A percentile compares a stretch with the other conserved stretches of the same genome.
Evolutionary conservation across 2,329 filamentous ascomycete species (phyloP).

Genomic region (Rutstroemia sp.): DNA sequence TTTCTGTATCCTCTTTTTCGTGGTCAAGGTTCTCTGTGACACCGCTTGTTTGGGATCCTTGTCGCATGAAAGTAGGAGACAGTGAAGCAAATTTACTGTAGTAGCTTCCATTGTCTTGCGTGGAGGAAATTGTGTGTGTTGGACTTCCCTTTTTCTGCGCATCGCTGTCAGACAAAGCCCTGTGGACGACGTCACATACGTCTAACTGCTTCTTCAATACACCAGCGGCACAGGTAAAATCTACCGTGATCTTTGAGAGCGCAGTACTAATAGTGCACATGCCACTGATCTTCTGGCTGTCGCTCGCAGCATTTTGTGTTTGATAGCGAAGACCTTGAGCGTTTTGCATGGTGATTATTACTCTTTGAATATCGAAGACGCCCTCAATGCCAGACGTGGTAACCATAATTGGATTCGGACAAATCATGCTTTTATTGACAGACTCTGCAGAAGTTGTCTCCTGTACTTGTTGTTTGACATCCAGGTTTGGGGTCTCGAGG

Average conservation of each 20-base stretch:
- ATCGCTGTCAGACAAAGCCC: conserved; percentile 16
- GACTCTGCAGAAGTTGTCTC: not conserved
- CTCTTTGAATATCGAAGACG: conserved; percentile 28
- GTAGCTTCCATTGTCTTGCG: conserved; percentile 7
- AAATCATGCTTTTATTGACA: conserved; percentile 24
- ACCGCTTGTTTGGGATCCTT: conserved; percentile 1
- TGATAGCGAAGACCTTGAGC: conserved; percentile 22
- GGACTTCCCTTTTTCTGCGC: not conserved
- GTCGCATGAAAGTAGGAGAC: conserved; percentile 4
- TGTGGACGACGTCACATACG: conserved; percentile 25
- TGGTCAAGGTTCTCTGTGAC: conserved; percentile 3
- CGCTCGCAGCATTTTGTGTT: conserved; percentile 22
- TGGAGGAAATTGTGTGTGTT: not conserved
- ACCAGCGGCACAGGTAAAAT: conserved; percentile 26
- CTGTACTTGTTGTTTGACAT: conserved; percentile 5
- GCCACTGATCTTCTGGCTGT: conserved; percentile 25
- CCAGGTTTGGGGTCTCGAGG: not conserved
- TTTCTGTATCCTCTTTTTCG: conserved; percentile 6
- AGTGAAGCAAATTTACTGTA: conserved; percentile 1
- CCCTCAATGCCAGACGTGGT: conserved; percentile 27
- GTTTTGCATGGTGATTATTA: conserved; percentile 25
- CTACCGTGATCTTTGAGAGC: conserved; percentile 25
- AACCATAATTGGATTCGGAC: conserved; percentile 30
- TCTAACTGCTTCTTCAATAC: conserved; percentile 28
- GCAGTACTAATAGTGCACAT: conserved; percentile 30